phyloP scores from a whole-genome alignment of 2,329 filamentous ascomycete species.

The Penicillium sumatraense region DNA sequence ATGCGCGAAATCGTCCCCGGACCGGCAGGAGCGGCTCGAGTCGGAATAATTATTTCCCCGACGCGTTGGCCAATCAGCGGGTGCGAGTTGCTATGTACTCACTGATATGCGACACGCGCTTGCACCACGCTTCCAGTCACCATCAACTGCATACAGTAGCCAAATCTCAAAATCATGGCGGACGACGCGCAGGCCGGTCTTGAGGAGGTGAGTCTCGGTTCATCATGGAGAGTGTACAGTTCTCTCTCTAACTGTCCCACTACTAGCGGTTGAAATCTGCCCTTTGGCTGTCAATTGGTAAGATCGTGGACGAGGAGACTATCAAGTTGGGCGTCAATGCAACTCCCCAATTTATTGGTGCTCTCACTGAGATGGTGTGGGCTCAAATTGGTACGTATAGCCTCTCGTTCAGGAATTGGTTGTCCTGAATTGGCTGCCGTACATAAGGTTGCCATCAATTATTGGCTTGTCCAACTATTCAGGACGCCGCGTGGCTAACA shows the following conservation, averaged over 20 bases:
- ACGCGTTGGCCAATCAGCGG: slow-evolving; percentile 21
- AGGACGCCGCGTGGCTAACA: slow-evolving; percentile 7
- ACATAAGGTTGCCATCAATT: background rate
- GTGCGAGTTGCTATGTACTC: background rate
- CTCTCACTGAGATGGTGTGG: slow-evolving; percentile 85
- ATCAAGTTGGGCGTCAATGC: slow-evolving; percentile 77
- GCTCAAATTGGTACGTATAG: slow-evolving; percentile 75
- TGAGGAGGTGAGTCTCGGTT: slow-evolving; percentile 36
- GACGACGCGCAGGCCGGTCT: slow-evolving; percentile 35
- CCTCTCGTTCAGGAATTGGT: no score
- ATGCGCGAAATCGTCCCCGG: background rate
- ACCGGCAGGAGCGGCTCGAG: slow-evolving; percentile 7
- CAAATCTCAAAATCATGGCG: slow-evolving; percentile 24
- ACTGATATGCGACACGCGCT: slow-evolving; percentile 15
- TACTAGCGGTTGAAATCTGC: slow-evolving; percentile 77
- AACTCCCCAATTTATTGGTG: slow-evolving; percentile 87
- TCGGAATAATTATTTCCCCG: slow-evolving; percentile 25
- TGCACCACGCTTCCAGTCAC: background rate
- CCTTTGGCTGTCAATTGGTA: slow-evolving; percentile 81
- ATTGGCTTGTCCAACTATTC: background rate
- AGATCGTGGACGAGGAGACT: slow-evolving; percentile 86
- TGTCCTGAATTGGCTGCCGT: background rate
- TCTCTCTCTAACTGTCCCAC: background rate
- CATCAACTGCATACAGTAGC: background rate
- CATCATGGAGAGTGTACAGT: background rate